Percentiles rank a stretch among this genome's conserved stretches.
Evolutionary conservation across 805 yeast genomes (phyloP).

Genomic region (Pichia insulana): DNA sequence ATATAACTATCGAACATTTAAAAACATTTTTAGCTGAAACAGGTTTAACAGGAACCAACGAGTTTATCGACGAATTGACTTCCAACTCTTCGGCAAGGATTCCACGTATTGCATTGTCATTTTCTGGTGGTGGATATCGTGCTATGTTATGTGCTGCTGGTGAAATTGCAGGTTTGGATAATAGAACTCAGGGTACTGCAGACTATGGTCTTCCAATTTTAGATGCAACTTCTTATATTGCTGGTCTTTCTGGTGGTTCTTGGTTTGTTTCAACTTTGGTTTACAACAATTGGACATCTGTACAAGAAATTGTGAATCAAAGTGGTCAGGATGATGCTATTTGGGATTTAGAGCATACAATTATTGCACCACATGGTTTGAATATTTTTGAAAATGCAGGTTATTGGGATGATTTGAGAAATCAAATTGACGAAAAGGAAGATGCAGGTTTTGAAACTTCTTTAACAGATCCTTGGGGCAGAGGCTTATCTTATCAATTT

Average conservation of each 20-base stretch:
- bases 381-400: slow-evolving; percentile 42
- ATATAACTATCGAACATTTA: slow-evolving; percentile 37
- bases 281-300: slow-evolving; percentile 63
- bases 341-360: slow-evolving; percentile 62
- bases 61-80: slow-evolving; percentile 29
- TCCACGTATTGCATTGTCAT: slow-evolving; percentile 48
- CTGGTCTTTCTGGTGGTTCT: slow-evolving; percentile 79
- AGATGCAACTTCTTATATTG: slow-evolving; percentile 59
- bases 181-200: slow-evolving; percentile 48
- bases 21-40: slow-evolving; percentile 38
- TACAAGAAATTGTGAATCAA: slow-evolving; percentile 46
- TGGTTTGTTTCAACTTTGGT: slow-evolving; percentile 70
- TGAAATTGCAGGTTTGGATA: slow-evolving; percentile 68
- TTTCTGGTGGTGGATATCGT: slow-evolving; percentile 85
- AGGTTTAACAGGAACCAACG: slow-evolving; percentile 36
- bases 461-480: slow-evolving; percentile 74
- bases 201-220: slow-evolving; percentile 63
- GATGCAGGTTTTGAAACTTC: slow-evolving; percentile 63
- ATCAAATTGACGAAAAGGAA: slow-evolving; percentile 43
- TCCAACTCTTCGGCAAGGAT: slow-evolving; percentile 29
- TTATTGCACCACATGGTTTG: slow-evolving; percentile 55
- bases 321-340: slow-evolving; percentile 34
- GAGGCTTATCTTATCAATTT: slow-evolving; percentile 65
- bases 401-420: slow-evolving; percentile 46
- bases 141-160: slow-evolving; percentile 88